Percentiles rank a stretch among this genome's conserved stretches.
These are phyloP conservation scores for Nakazawaea wyomingensis DNA, from an alignment of 805 yeast species.

Conservation along the genomic window DNA sequence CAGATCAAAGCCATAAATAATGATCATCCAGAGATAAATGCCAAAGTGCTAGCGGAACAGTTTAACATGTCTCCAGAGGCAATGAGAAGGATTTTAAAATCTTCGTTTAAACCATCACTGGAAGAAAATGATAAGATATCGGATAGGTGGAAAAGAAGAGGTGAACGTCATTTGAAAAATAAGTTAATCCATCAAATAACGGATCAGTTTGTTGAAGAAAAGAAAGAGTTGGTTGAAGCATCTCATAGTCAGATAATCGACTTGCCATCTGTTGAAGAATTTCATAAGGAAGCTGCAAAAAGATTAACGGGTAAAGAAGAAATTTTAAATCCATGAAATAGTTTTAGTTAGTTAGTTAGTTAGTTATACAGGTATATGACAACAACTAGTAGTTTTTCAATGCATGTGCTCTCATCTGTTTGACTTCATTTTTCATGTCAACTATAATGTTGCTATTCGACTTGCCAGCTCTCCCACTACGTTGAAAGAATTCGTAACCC, in stretches of 20 bases:
- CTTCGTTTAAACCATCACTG: constrained; percentile 66
- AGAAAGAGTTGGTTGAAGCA: constrained; percentile 16
- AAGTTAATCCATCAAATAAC: constrained; percentile 21
- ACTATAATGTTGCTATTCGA: constrained; percentile 18
- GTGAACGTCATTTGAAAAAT: constrained; percentile 25
- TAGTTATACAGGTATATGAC: too few species aligned
- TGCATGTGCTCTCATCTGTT: constrained; percentile 15
- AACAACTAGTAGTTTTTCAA: constrained; percentile 11
- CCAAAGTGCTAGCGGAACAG: constrained; percentile 53
- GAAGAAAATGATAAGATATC: constrained; percentile 43
- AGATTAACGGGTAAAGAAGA: constrained; percentile 1
- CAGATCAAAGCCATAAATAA: constrained; percentile 53
- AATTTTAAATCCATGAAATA: background rate
- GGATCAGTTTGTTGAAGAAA: constrained; percentile 23
- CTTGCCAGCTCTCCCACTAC: background rate
- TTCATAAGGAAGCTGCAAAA: constrained; percentile 5
- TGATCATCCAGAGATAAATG: constrained; percentile 54
- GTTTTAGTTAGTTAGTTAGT: background rate
- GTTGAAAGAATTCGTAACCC: constrained; percentile 7
- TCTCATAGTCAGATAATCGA: constrained; percentile 20
- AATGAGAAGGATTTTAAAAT: constrained; percentile 69
- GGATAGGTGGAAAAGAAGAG: constrained; percentile 51
- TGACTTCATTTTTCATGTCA: constrained; percentile 22
- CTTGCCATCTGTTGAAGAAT: constrained; percentile 23
- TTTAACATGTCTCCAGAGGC: constrained; percentile 79